Base-by-base conservation (phyloP, 768 basidiomycete species). In the Glaciozyma antarctica region DNA sequence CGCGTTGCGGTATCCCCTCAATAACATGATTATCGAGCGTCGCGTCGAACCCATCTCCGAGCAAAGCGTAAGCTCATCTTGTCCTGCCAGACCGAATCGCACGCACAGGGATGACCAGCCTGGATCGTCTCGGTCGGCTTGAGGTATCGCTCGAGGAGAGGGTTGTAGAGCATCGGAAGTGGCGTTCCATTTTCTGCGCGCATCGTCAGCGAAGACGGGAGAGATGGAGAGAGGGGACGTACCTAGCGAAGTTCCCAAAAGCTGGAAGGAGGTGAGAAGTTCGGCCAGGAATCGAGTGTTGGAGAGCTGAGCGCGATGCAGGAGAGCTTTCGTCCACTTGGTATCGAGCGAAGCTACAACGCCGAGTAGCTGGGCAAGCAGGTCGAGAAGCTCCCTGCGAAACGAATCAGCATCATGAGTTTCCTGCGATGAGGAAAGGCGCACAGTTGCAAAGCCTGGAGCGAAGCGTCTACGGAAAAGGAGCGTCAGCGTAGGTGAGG, bases 291-390 rank as follows among this genome's bases (percentile, higher is more conserved):
- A 73, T 51, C 65, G 58, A 8, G 67, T 63, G 38, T 69, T 66
- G 26, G 64, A 41, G 21, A 73, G 57, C 56, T 70, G 69, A 4
- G 67, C 64, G 5, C 72, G 66, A 26, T 67, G 64, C 3, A 73
- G 64, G 15, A 71, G 57, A 5, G 72, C 72, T 9, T 61, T 57
- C 0, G 70, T 73, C 72, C 72, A 73, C 17, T 57, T 57, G 19
- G 32, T 5, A 52, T 68, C 65, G 43, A 73, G 70, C 15, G 51
- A n/a, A 1, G 65, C 53, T 12, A 67, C 8, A 28, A 67, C 67
- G 9, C 21, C 52, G 19, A 54, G 48, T 19, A 72, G 59, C 45
- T 72, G 69, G 26, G 64, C 67, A 30, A 70, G 61, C 5, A 64
- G 53, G 44, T 72, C 71, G 47, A 72, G 66, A 12, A 68, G 61